Base-by-base conservation (phyloP, 306 rosid species). In the Cucumis hystrix region DNA sequence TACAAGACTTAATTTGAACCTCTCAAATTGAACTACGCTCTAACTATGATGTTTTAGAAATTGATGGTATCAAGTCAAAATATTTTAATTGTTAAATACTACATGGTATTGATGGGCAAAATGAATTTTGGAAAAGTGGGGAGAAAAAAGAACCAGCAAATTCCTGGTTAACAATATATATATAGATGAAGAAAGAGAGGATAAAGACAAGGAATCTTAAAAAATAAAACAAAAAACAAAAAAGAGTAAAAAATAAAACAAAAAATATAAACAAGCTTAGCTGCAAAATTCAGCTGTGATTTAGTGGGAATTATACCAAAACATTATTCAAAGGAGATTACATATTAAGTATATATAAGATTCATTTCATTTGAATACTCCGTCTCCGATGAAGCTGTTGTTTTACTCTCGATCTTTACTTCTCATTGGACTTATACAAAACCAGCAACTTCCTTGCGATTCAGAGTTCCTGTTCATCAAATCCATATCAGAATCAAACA, bases 351-450 rank as follows among this genome's bases (percentile, higher is more conserved):
- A 28, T 28, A 28, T 28, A 28, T 28, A 28, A 28, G 30, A 21
- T 41, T 68, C 18, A 68, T 41, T 68, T 67, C 10, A 18, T 35
- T 65, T 37, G 30, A 11, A 14, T 37, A 4, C 14, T 37, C 51
- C 49, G 2, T 28, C 30, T 28, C 30, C 30, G 30, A 41, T n/a
- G 52, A 39, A 40, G 33, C 54, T 20, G 23, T 39, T 20, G 14
- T 39, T 51, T 33, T 52, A 73, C 63, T 51, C 49, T 52, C 45
- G 10, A 73, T 73, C 18, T 73, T 73, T 73, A 18, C 47, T 73
- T 54, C 77, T 73, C 28, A 51, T 9, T 73, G 77, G 77, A 52
- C 77, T 73, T 30, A 73, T 73, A 52, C 77, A 73, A 73, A 73
- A 73, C 77, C 77, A 73, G 77, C 77, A 73, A 52, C 77, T 28